Evolutionary conservation across 345 rosid genomes (phyloP), one percentile per base, ranked within the genome.

Genomic region (Eutrema yunnanense): DNA sequence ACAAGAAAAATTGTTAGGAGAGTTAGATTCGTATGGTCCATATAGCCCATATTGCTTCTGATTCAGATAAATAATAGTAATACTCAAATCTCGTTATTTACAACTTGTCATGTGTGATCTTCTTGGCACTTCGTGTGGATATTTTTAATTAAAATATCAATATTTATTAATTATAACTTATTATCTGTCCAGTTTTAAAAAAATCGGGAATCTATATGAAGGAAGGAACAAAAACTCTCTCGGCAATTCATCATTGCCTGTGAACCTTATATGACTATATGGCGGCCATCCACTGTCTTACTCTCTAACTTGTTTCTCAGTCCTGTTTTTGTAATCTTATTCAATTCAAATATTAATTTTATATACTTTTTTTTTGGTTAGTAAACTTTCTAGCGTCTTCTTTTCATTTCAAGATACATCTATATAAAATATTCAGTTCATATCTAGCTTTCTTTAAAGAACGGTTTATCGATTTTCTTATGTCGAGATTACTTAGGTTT

Each of bases 41-140:
- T 62, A 76, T 63, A 69, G 71, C 75, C 75, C 79, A 19, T 75
- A 64, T 69, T 62, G 75, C 79, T 54, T 69, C 27, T 62, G 34
- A 37, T 44, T 75, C 65, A 62, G 33, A 61, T 49, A 53, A 62
- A 19, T 19, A 19, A 73, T 42, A 40, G 9, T 48, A 40, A 44
- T 63, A 26, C 56, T 34, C 49, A 61, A 52, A 61, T 34, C 62
- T 52, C 42, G 49, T 50, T 38, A 52, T 44, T 44, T 75, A 59
- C 79, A 75, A 69, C 64, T 75, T 75, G 74, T 53, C 74, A 75
- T 68, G 69, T 53, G 74, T 69, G 74, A 68, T 75, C 43, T 61
- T 75, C 62, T 75, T 68, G 64, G 51, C 33, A 52, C 49, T 34
- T 38, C 67, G 44, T 52, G 32, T 46, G 71, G 65, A 76, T 69